Evolutionary conservation across 495 filamentous ascomycete species (phyloP).

Genomic region (Jackrogersella minutella): DNA sequence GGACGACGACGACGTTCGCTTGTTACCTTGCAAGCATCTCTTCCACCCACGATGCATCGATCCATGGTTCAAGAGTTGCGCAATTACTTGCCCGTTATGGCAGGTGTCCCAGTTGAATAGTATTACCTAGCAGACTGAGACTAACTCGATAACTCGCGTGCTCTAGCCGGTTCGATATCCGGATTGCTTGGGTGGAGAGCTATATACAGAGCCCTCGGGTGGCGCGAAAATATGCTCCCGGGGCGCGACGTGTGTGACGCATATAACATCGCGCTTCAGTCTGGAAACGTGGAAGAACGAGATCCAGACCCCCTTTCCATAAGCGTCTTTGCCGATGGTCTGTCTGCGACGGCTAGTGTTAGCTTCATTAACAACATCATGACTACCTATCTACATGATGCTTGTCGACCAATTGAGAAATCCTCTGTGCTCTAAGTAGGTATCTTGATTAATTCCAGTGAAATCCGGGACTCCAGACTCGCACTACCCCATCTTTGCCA

Average conservation of each 20-base stretch:
- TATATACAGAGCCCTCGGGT: background rate
- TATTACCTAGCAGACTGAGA: background rate
- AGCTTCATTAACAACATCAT: no score
- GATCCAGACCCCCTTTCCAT: background rate
- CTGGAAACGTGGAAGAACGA: background rate
- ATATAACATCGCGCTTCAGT: background rate
- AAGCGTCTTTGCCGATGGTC: background rate
- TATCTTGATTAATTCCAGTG: no score
- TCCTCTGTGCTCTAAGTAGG: no score
- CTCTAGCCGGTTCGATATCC: conserved; percentile 2
- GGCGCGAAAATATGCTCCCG: background rate
- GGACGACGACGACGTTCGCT: background rate
- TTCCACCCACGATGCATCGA: conserved; percentile 6
- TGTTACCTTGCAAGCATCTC: background rate
- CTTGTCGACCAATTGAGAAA: no score
- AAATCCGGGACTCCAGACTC: no score
- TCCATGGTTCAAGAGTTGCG: background rate
- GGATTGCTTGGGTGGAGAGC: background rate
- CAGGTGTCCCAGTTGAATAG: conserved; percentile 3
- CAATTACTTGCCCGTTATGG: conserved; percentile 4
- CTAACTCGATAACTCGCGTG: background rate
- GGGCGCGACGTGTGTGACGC: background rate
- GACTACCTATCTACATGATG: no score
- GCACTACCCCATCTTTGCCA: no score
- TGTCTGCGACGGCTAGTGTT: no score